A percentile compares a stretch with the other conserved stretches of the same genome.
Evolutionary conservation across 345 rosid species (phyloP).

Genomic region (Conringia planisiliqua): DNA sequence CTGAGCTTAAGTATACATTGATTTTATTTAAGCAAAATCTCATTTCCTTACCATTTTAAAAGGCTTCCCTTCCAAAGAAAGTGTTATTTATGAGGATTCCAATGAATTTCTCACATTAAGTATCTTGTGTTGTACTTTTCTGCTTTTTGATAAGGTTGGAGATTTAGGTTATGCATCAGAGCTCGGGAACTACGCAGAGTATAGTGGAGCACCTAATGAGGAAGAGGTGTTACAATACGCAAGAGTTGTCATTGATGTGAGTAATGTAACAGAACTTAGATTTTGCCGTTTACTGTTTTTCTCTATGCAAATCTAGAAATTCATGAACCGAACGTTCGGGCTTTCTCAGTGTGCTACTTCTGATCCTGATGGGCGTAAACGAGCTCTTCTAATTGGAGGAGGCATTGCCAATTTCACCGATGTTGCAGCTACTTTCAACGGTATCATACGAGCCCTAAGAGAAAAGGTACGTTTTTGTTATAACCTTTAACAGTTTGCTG

Average conservation of each 20-base stretch:
- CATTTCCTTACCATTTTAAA: background rate
- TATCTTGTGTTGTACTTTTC: background rate
- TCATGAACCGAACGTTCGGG: background rate
- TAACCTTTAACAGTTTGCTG: background rate
- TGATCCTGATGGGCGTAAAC: slow-evolving; percentile 84
- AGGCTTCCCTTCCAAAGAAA: background rate
- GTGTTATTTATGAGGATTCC: background rate
- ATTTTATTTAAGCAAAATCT: background rate
- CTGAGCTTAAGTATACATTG: background rate
- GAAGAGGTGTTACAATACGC: slow-evolving; percentile 98
- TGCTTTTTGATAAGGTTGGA: slow-evolving; percentile 66
- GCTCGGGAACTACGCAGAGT: slow-evolving; percentile 96
- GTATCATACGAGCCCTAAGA: slow-evolving; percentile 81
- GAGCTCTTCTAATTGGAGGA: slow-evolving; percentile 95
- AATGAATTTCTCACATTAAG: background rate
- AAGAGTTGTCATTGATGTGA: slow-evolving; percentile 91
- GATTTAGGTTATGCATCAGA: slow-evolving; percentile 97
- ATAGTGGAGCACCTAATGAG: slow-evolving; percentile 98
- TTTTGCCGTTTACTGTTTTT: background rate
- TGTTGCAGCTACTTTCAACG: slow-evolving; percentile 93
- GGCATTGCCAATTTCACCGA: slow-evolving; percentile 98
- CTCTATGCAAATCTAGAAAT: background rate
- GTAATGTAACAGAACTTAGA: slow-evolving; percentile 24
- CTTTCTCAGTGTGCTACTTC: slow-evolving; percentile 79
- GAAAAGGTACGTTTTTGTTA: slow-evolving; percentile 59